These are phyloP conservation scores for Heterobasidion occidentale DNA, from an alignment of 1,284 basidiomycete genomes.

Conservation along the genomic window DNA sequence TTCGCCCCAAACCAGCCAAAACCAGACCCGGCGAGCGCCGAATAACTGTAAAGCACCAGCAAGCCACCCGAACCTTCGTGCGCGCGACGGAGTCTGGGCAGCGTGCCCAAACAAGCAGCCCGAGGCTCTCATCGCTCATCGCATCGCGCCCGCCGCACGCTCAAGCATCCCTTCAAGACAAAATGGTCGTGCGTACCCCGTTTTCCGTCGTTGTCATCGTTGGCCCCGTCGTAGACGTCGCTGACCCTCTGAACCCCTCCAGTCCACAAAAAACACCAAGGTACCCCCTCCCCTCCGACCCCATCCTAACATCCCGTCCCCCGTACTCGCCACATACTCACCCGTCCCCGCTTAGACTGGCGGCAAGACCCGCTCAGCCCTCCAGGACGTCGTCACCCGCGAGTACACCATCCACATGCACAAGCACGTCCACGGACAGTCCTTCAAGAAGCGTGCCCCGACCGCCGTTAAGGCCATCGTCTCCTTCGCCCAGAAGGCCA, in stretches of 20 bases:
- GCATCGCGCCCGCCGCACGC: background rate
- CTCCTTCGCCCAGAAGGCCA: conserved; percentile 84
- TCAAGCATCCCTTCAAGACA: background rate
- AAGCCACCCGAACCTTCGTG: background rate
- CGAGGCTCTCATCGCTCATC: background rate
- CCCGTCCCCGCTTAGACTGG: conserved; percentile 37
- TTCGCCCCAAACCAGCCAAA: no score
- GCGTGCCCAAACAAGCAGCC: background rate
- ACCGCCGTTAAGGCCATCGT: conserved; percentile 90
- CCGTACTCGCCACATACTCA: background rate
- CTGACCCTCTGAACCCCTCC: background rate
- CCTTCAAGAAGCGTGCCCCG: conserved; percentile 93
- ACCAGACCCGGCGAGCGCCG: background rate
- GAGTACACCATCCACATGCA: conserved; percentile 96
- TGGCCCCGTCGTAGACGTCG: background rate
- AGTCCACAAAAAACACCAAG: background rate
- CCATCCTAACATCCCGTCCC: background rate
- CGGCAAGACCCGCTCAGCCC: conserved; percentile 85
- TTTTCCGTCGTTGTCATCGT: background rate
- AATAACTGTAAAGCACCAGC: background rate
- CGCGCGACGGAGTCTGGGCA: background rate
- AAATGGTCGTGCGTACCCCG: background rate
- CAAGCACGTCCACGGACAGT: conserved; percentile 85
- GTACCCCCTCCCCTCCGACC: background rate
- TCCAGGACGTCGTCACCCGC: conserved; percentile 93